These are phyloP conservation scores for Candida jianshihensis DNA, from an alignment of 805 yeast species.

Conservation along the genomic window DNA sequence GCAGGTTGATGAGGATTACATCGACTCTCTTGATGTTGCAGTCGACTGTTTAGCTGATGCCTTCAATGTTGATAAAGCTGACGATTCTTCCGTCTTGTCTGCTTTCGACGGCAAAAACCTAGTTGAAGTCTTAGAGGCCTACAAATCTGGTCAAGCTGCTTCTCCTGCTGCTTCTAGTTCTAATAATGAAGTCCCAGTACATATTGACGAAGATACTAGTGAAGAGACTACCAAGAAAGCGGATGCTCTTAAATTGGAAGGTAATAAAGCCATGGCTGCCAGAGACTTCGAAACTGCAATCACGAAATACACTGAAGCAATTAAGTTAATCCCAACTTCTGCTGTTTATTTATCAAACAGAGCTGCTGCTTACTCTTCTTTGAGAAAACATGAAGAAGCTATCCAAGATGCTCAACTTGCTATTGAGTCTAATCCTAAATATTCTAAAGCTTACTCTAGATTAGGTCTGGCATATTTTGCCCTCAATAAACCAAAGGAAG, in stretches of 20 bases:
- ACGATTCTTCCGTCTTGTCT: slow-evolving; percentile 26
- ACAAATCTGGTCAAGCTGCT: slow-evolving; percentile 10
- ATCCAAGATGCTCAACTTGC: slow-evolving; percentile 80
- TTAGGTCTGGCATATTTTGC: slow-evolving; percentile 92
- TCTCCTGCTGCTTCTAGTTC: slow-evolving; percentile 22
- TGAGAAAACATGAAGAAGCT: slow-evolving; percentile 68
- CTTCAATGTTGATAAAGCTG: slow-evolving; percentile 56
- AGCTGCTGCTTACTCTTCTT: slow-evolving; percentile 92
- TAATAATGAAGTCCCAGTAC: slow-evolving; percentile 31
- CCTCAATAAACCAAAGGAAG: slow-evolving; percentile 84
- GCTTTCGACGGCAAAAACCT: slow-evolving; percentile 44
- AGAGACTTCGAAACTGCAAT: slow-evolving; percentile 68
- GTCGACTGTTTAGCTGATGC: slow-evolving; percentile 88
- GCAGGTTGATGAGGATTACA: slow-evolving; percentile 66
- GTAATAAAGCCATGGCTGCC: slow-evolving; percentile 83
- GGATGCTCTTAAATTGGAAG: slow-evolving; percentile 78
- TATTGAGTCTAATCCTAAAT: slow-evolving; percentile 66
- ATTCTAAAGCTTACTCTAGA: slow-evolving; percentile 91
- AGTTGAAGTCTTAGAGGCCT: slow-evolving; percentile 33
- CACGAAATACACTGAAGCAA: slow-evolving; percentile 73
- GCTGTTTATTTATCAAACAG: slow-evolving; percentile 88
- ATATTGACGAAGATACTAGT: slow-evolving; percentile 32
- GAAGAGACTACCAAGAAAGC: slow-evolving; percentile 63
- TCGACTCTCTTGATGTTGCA: slow-evolving; percentile 89
- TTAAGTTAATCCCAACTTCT: slow-evolving; percentile 59